A percentile compares a stretch with the other conserved stretches of the same genome.
Evolutionary conservation across 2,329 filamentous ascomycete genomes (phyloP).

Genomic region (Chalaropsis thielavioides): DNA sequence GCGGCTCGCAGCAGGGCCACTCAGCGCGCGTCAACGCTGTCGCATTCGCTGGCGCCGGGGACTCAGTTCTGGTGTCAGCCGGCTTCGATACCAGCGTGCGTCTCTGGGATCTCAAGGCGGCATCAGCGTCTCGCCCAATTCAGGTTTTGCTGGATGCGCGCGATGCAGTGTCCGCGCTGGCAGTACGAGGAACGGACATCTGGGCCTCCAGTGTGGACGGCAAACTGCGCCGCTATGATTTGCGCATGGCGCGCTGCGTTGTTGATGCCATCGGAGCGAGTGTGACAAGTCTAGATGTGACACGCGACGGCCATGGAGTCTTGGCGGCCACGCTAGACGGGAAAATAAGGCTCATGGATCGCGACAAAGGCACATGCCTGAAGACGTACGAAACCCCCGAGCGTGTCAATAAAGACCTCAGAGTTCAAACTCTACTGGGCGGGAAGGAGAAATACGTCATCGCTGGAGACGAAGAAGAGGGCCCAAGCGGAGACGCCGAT

Average conservation of each 20-base stretch:
- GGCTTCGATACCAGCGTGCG: conserved; percentile 64
- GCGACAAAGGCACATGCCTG: conserved; percentile 56
- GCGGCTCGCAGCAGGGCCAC: conserved; percentile 47
- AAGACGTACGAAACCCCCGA: conserved; percentile 49
- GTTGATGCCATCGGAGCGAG: conserved; percentile 54
- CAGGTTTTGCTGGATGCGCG: conserved; percentile 59
- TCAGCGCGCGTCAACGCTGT: conserved; percentile 63
- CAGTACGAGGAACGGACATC: conserved; percentile 41
- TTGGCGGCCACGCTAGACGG: conserved; percentile 65
- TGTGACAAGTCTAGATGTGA: conserved; percentile 63
- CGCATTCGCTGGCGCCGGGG: conserved; percentile 60
- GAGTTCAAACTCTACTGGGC: conserved; percentile 64
- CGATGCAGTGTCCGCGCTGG: conserved; percentile 48
- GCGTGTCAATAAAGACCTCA: conserved; percentile 51
- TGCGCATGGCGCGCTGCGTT: conserved; percentile 56
- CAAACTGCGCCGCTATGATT: conserved; percentile 64
- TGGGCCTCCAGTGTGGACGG: conserved; percentile 73
- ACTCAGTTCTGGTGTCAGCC: conserved; percentile 56
- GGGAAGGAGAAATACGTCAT: conserved; percentile 63
- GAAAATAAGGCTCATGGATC: conserved; percentile 67
- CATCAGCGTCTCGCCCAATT: conserved; percentile 43
- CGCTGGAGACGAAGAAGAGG: conserved; percentile 57
- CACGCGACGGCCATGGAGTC: conserved; percentile 57
- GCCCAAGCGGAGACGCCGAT: conserved; percentile 19
- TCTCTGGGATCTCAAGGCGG: conserved; percentile 54